phyloP scores from a whole-genome alignment of 176 grass and related monocot species.

The Bolboschoenus planiculmis region DNA sequence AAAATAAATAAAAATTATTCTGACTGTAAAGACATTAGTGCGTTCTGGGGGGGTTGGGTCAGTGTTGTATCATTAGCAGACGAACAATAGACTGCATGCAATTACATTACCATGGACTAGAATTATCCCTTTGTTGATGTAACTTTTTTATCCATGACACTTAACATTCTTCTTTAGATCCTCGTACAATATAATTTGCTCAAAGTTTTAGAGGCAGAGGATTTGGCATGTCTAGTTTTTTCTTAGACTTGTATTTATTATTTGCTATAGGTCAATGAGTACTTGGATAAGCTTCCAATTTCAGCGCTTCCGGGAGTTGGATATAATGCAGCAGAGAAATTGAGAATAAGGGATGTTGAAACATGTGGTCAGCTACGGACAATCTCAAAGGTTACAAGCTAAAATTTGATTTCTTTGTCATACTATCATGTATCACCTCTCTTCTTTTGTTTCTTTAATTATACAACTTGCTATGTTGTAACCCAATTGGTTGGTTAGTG shows the following conservation, averaged over 20 bases:
- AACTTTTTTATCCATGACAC: background rate
- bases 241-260: background rate
- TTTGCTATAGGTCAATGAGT: slow-evolving; percentile 55
- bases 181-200: slow-evolving; percentile 17
- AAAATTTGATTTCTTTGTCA: slow-evolving; percentile 13
- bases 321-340: slow-evolving; percentile 51
- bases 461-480: background rate
- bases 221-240: background rate
- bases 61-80: background rate
- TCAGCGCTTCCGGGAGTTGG: slow-evolving; percentile 87
- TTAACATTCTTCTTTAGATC: background rate
- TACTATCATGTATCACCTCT: slow-evolving; percentile 9
- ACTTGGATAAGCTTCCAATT: slow-evolving; percentile 68
- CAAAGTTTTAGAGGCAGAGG: background rate
- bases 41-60: background rate
- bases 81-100: background rate
- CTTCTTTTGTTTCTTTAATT: slow-evolving; percentile 11
- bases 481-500: slow-evolving; percentile 8
- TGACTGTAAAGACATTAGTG: background rate
- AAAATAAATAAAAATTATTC: background rate
- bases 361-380: slow-evolving; percentile 57
- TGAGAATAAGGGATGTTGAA: slow-evolving; percentile 56
- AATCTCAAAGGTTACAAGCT: slow-evolving; percentile 47
- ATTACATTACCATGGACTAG: too few relatives aligned
- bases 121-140: background rate